These are phyloP conservation scores for Trichoderma virens DNA, from an alignment of 495 filamentous ascomycete genomes.

Conservation along the genomic window DNA sequence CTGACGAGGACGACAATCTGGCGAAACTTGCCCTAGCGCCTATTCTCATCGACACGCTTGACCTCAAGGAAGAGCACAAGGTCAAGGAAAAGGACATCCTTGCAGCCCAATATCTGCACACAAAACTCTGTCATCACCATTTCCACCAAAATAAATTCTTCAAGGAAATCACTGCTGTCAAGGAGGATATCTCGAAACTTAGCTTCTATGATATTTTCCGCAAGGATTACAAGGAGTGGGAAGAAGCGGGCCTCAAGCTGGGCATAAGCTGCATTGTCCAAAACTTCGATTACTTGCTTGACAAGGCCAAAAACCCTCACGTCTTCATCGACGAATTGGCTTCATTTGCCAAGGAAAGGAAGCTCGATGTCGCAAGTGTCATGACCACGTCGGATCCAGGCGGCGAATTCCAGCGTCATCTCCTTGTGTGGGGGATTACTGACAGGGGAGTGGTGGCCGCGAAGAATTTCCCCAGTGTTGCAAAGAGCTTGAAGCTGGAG, in stretches of 20 bases:
- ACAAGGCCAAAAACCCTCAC: slow-evolving; percentile 39
- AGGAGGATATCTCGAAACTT: slow-evolving; percentile 61
- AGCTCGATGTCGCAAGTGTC: slow-evolving; percentile 59
- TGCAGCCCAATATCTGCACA: slow-evolving; percentile 59
- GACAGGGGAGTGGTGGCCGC: slow-evolving; percentile 36
- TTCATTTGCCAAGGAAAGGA: slow-evolving; percentile 48
- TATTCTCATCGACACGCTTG: slow-evolving; percentile 77
- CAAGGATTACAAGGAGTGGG: slow-evolving; percentile 93
- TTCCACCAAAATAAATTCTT: slow-evolving; percentile 58
- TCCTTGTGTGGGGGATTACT: slow-evolving; percentile 59
- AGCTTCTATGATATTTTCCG: slow-evolving; percentile 65
- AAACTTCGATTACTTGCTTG: slow-evolving; percentile 52
- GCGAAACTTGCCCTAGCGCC: slow-evolving; percentile 72
- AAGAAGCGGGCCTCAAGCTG: slow-evolving; percentile 48
- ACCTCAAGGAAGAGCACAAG: slow-evolving; percentile 62
- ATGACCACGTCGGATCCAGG: slow-evolving; percentile 63
- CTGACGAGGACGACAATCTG: slow-evolving; percentile 43
- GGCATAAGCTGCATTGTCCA: slow-evolving; percentile 72
- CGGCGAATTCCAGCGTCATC: slow-evolving; percentile 59
- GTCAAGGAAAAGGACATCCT: slow-evolving; percentile 60
- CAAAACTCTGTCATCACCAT: slow-evolving; percentile 17
- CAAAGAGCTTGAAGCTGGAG: slow-evolving; percentile 48
- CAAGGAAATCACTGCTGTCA: slow-evolving; percentile 54
- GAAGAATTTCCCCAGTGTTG: slow-evolving; percentile 44
- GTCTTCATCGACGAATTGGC: slow-evolving; percentile 27